Base-by-base conservation (phyloP, 2,329 filamentous ascomycete genomes). In the Fusarium solani-melongenae region DNA sequence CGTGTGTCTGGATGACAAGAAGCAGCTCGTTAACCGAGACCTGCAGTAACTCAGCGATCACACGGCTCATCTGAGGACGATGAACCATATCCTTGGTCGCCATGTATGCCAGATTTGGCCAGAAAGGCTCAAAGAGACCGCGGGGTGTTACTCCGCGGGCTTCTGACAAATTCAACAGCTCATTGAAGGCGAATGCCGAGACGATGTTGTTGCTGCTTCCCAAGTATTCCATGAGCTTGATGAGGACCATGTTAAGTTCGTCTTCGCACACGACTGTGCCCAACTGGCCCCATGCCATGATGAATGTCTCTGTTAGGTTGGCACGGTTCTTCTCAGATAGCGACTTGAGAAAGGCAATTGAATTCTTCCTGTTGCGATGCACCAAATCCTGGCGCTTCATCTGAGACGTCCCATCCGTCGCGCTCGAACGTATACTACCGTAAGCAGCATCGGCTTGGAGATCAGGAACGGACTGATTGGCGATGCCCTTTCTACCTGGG, bases 271-370 rank as follows among this genome's bases (percentile, higher is more conserved):
- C 92, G 11, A 92, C 88, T 66, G 91, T 92, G 69, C 94, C 96
- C 57, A 98, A 87, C 78, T 94, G 92, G n/a, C 93, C 93, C 89
- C 96, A 95, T 15, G 94, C 93, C 82, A 96, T 86, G 66, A 98
- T 92, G 72, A 94, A 92, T 20, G 94, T 95, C 82, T 98, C 96
- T 59, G 95, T 92, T 51, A 95, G 84, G 68, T 91, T 87, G 6
- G 91, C 82, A 9, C 90, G 86, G 62, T 91, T 89, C 66, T 91
- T 92, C 55, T 94, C 92, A 1, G 93, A 94, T 12, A 97, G 86
- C 5, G 87, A 89, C 71, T 91, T 92, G 11, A 98, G 85, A 75
- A 93, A 89, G 33, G 92, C 89, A 8, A 98, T 85, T 2, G 90
- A 89, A 65, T 90, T 89, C 58, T 92, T 88, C 64, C 93, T 89